A percentile compares a stretch with the other conserved stretches of the same genome.
Conservation (phyloP, 1,284 basidiomycete species). For the Microbotryum violaceum region DNA sequence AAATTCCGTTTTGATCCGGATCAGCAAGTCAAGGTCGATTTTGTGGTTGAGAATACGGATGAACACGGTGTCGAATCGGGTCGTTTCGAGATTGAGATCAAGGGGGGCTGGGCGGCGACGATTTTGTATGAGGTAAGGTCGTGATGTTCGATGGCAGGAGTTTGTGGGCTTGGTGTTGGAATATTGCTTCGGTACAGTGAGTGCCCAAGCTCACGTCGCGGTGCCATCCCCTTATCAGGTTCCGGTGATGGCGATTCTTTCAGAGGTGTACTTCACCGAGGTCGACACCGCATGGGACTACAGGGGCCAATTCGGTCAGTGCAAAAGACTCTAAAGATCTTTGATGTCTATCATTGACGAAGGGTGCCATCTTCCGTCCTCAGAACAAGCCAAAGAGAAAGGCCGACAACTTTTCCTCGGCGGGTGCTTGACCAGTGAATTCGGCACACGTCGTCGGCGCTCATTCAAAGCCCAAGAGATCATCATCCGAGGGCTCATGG, state of each 20-base stretch:
- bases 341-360: background rate
- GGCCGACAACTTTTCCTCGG: conserved; percentile 57
- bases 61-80: conserved; percentile 48
- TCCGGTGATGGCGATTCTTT: conserved; percentile 45
- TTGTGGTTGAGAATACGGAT: conserved; percentile 48
- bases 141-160: background rate
- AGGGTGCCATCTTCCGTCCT: conserved; percentile 38
- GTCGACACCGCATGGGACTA: conserved; percentile 76
- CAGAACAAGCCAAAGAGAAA: conserved; percentile 61
- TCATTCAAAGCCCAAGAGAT: conserved; percentile 72
- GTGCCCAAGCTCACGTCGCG: background rate
- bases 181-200: background rate
- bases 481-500: conserved; percentile 62
- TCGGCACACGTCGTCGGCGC: conserved; percentile 81
- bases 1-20: conserved; percentile 67
- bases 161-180: too few relatives aligned
- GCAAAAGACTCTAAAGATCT: background rate
- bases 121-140: conserved; percentile 85
- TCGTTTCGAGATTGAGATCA: conserved; percentile 61
- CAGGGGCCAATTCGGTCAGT: conserved; percentile 63
- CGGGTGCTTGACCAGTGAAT: conserved; percentile 77
- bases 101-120: conserved; percentile 76
- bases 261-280: conserved; percentile 50
- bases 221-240: conserved; percentile 32
- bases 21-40: conserved; percentile 63